Base-by-base conservation (phyloP, 2,329 filamentous ascomycete species). In the Pseudocercospora crystallina region DNA sequence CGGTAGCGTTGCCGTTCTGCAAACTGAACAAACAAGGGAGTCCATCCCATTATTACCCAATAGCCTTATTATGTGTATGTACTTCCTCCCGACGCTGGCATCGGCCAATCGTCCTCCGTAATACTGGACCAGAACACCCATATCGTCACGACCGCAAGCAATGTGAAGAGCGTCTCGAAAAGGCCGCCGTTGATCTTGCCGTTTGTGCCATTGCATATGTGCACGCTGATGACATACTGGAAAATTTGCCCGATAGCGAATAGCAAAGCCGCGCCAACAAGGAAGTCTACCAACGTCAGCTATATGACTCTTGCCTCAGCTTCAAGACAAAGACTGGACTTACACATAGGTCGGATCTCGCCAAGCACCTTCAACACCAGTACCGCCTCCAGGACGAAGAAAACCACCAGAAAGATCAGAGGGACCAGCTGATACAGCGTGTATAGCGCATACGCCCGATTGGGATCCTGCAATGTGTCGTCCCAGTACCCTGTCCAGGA, bases 41-140 rank as follows among this genome's bases (percentile, higher is more conserved):
- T 26, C 20, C 20, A 26, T 26, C 20, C 20, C 20, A 26, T 26
- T 20, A 49, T 49, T 49, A 43, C 39, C 39, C 33, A 30, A 17
- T 13, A 13, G 30, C 15, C n/a, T 20, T 20, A 39, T 51, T 54
- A 65, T 17, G 68, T 69, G 59, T 75, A 75, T 29, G 69, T 65
- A 56, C 68, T 72, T 7, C 67, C 66, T 2, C 68, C 68, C 30
- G 65, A 62, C 7, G 67, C 65, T 13, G 79, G 76, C 70, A 81
- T 77, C 2, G 91, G 90, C 94, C 94, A 99, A 75, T 96, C 92
- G 65, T 99, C 94, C 73, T 99, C 94, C 12, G 94, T 99, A 64
- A 99, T 99, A 74, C 90, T 96, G 40, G 90, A 95, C 94, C 94
- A 99, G 78, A 99, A 99, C 50, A 89, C 72, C 91, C 94, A 99